Evolutionary conservation across 208 protist genomes (phyloP).

Genomic region (Leishmania major): DNA sequence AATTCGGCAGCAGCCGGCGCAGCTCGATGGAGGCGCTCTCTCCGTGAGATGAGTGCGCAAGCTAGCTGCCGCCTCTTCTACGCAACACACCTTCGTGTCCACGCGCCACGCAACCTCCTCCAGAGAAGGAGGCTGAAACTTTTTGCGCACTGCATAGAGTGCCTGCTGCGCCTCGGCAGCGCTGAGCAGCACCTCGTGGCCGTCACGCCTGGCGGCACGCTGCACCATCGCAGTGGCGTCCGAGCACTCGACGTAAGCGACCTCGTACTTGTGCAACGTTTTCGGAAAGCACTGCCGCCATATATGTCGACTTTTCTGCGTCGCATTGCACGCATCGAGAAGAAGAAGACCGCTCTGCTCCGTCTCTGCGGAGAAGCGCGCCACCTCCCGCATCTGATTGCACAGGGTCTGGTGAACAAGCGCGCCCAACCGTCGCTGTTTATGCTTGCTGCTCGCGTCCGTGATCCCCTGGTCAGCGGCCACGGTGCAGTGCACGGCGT

Average conservation of each 20-base stretch:
- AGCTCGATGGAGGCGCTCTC: too few species aligned
- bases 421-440: constrained; percentile 53
- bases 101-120: constrained; percentile 39
- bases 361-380: constrained; percentile 13
- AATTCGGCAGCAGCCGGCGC: background rate
- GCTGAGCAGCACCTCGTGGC: constrained; percentile 52
- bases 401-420: constrained; percentile 43
- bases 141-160: constrained; percentile 61
- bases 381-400: constrained; percentile 27
- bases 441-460: constrained; percentile 66
- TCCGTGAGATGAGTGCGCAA: constrained; percentile 11
- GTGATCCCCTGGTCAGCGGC: constrained; percentile 39
- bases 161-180: constrained; percentile 63
- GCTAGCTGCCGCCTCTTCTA: constrained; percentile 4
- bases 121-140: constrained; percentile 48
- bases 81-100: constrained; percentile 12
- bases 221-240: constrained; percentile 33
- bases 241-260: constrained; percentile 58
- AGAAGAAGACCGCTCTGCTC: constrained; percentile 48
- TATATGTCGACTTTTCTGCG: constrained; percentile 35
- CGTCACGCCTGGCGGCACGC: constrained; percentile 38
- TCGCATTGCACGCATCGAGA: constrained; percentile 83
- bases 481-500: constrained; percentile 47
- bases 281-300: constrained; percentile 39
- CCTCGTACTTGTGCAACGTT: constrained; percentile 27